Conservation (phyloP, 257 asterid genomes). For the Jacaranda copaia region DNA sequence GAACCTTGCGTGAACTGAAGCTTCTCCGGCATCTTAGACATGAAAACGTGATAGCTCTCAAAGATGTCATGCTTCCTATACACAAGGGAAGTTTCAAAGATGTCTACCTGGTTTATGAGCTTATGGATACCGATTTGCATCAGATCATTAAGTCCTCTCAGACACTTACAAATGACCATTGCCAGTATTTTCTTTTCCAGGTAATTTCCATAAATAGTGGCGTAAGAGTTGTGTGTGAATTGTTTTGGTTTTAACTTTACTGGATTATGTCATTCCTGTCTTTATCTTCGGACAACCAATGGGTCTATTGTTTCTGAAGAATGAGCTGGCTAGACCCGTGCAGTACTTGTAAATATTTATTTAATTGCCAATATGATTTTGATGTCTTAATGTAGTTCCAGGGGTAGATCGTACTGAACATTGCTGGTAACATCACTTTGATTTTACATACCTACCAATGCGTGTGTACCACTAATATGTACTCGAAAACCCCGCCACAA, state of each 20-base stretch:
- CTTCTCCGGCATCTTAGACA: constrained; percentile 72
- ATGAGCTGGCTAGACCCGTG: constrained; percentile 17
- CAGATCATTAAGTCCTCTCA: constrained; percentile 72
- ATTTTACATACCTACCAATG: constrained; percentile 5
- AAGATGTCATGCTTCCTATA: constrained; percentile 67
- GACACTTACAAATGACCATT: constrained; percentile 64
- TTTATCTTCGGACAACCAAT: not conserved
- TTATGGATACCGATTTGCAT: constrained; percentile 73
- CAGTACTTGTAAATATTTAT: not conserved
- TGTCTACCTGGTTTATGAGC: constrained; percentile 70
- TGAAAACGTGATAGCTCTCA: constrained; percentile 69
- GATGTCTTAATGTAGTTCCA: not conserved
- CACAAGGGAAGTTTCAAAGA: constrained; percentile 70
- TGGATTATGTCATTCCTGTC: not conserved
- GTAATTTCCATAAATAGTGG: constrained; percentile 38
- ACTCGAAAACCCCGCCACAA: not conserved
- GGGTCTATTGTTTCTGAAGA: constrained; percentile 20
- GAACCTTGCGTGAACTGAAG: constrained; percentile 70
- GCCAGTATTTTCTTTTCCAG: constrained; percentile 76
- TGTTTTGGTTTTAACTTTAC: not conserved
- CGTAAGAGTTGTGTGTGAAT: constrained; percentile 5
- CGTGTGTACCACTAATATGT: constrained; percentile 10
- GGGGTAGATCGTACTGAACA: not conserved
- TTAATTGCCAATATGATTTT: not conserved
- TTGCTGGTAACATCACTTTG: not conserved